Percentiles rank a stretch among this genome's conserved stretches.
Conservation (phyloP, 768 basidiomycete genomes). For the Lentinula guzmanii region DNA sequence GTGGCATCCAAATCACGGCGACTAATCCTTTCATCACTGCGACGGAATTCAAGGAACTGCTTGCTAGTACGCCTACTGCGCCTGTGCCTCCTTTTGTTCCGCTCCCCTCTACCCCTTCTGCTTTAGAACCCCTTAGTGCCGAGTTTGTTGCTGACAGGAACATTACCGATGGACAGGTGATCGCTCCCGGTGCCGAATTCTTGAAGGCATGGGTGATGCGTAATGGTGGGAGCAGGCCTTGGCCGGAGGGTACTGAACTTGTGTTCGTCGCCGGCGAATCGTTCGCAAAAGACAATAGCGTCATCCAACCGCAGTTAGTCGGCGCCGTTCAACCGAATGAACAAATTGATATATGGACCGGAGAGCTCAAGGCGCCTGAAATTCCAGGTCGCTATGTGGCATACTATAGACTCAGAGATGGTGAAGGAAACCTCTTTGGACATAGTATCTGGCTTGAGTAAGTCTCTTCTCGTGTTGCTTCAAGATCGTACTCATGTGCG, state of each 20-base stretch:
- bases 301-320: slow-evolving; percentile 33
- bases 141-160: slow-evolving; percentile 62
- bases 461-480: slow-evolving; percentile 20
- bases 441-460: slow-evolving; percentile 78
- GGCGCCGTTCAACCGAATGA: slow-evolving; percentile 54
- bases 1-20: slow-evolving; percentile 15
- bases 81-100: not conserved
- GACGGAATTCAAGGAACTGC: slow-evolving; percentile 4
- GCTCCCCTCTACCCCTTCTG: not conserved
- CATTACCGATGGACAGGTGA: slow-evolving; percentile 66
- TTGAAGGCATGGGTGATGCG: slow-evolving; percentile 76
- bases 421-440: slow-evolving; percentile 56
- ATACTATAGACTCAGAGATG: slow-evolving; percentile 70
- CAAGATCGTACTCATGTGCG: not conserved
- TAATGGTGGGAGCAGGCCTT: slow-evolving; percentile 57
- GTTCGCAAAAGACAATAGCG: slow-evolving; percentile 32
- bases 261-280: slow-evolving; percentile 64
- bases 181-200: slow-evolving; percentile 82
- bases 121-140: slow-evolving; percentile 33
- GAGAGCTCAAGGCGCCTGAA: slow-evolving; percentile 81
- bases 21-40: not conserved
- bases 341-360: slow-evolving; percentile 60
- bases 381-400: slow-evolving; percentile 64
- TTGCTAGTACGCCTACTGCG: not conserved
- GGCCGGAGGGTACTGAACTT: slow-evolving; percentile 66